These are phyloP conservation scores for Fusarium sororula DNA, from an alignment of 2,329 filamentous ascomycete species.

Conservation along the genomic window DNA sequence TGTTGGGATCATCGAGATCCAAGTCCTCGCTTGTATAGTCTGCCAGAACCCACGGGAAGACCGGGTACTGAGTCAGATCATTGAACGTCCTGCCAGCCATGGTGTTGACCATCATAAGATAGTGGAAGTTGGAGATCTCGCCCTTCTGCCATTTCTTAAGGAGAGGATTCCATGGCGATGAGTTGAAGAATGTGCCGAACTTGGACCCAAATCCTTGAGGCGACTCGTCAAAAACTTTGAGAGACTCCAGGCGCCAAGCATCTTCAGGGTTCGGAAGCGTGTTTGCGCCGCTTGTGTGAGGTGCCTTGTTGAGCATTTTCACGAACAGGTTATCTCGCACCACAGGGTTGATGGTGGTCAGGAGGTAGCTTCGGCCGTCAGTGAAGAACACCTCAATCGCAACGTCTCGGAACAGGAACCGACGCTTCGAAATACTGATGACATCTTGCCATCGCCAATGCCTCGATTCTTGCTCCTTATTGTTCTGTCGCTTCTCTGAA, in stretches of 20 bases:
- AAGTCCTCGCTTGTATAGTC: slow-evolving; percentile 96
- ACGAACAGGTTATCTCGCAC: slow-evolving; percentile 82
- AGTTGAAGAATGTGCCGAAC: slow-evolving; percentile 91
- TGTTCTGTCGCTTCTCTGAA: slow-evolving; percentile 67
- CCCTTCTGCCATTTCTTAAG: slow-evolving; percentile 92
- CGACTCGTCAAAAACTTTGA: slow-evolving; percentile 71
- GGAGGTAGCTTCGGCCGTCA: slow-evolving; percentile 91
- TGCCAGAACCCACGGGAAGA: slow-evolving; percentile 96
- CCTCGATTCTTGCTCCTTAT: slow-evolving; percentile 79
- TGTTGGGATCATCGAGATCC: slow-evolving; percentile 83
- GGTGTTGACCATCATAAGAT: slow-evolving; percentile 97
- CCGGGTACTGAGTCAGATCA: slow-evolving; percentile 95
- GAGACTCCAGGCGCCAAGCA: slow-evolving; percentile 87
- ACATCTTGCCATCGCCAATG: slow-evolving; percentile 96
- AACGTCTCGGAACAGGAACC: slow-evolving; percentile 94
- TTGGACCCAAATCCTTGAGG: slow-evolving; percentile 79
- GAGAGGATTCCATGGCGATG: slow-evolving; percentile 81
- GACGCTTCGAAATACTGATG: slow-evolving; percentile 93
- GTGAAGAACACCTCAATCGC: slow-evolving; percentile 98
- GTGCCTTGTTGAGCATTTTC: slow-evolving; percentile 80
- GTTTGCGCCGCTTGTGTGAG: slow-evolving; percentile 77
- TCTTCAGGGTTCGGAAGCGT: slow-evolving; percentile 83
- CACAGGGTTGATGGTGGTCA: slow-evolving; percentile 80
- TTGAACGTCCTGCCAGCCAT: slow-evolving; percentile 98
- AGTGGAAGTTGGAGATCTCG: slow-evolving; percentile 98